phyloP scores from a whole-genome alignment of 148 eudicot genomes.

The Chenopodium formosanum region DNA sequence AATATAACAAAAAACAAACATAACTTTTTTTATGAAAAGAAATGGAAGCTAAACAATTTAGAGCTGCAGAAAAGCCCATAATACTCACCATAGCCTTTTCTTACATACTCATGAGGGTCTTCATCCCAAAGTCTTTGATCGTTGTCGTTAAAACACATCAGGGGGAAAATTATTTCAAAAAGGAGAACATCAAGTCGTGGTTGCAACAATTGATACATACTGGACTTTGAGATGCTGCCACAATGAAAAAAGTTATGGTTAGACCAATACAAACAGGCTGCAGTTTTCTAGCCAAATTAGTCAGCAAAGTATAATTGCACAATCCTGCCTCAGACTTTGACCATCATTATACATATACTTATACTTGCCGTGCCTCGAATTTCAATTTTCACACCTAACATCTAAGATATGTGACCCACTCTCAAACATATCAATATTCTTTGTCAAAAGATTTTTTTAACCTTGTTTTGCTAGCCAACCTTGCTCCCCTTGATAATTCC shows the following conservation, averaged over 20 bases:
- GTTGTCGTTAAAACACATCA: constrained; percentile 94
- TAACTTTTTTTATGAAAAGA: background rate
- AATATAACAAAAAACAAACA: background rate
- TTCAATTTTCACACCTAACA: background rate
- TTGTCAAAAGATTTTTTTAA: background rate
- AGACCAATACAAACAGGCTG: background rate
- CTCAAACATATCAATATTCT: background rate
- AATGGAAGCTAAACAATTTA: background rate
- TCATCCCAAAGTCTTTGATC: constrained; percentile 98
- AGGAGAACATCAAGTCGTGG: constrained; percentile 83
- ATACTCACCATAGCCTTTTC: constrained; percentile 96
- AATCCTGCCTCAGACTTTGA: background rate
- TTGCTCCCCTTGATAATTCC: background rate
- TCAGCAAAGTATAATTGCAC: background rate
- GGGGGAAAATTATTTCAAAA: constrained; percentile 90
- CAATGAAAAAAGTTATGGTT: background rate
- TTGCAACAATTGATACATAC: constrained; percentile 86
- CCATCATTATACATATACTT: background rate
- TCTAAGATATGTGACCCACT: background rate
- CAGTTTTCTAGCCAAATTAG: background rate
- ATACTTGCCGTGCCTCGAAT: too few species aligned
- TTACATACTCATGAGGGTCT: constrained; percentile 98
- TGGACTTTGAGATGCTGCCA: constrained; percentile 82
- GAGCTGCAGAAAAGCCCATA: background rate
- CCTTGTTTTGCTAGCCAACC: background rate